Base-by-base conservation (phyloP, 257 asterid genomes). In the Lantana camara region DNA sequence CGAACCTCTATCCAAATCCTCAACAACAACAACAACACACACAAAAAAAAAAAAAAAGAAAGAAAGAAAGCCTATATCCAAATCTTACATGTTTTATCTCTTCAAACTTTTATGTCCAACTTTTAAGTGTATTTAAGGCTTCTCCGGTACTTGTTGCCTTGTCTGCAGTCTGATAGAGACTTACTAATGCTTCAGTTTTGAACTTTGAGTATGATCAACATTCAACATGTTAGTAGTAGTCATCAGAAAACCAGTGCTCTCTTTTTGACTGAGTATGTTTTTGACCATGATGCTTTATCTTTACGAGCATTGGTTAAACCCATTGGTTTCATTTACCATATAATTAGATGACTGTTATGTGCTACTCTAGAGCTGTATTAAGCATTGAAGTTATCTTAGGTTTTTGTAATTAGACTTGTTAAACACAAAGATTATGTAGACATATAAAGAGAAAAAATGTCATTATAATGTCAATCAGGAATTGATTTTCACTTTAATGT, bases 291-390 rank as follows among this genome's bases (percentile, higher is more conserved):
- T 17, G 34, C 11, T 10, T 19, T 41, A 24, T 57, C 30, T 21
- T 59, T 69, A 30, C 32, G 10, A 44, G 16, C 34, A 41, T 45
- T 24, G 22, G 21, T 27, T 20, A 47, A 11, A 47, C 19, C 14
- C 40, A 5, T 3, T 64, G 61, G 23, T 49, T 30, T 35, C 17
- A 3, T 47, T 6, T 48, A 27, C 41, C 34, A 49, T n/a, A 29
- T 38, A 51, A 51, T 59, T 46, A 30, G 47, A 50, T 27, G 57
- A 38, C 56, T 61, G 12, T 41, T 32, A 46, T 40, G 20, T n/a
- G 69, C 46, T 50, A 50, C 58, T 65, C 52, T 10, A 41, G 44
- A 60, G 50, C 34, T 54, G 48, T 41, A 42, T 22, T 45, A 32
- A 21, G 41, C 23, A 4, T 42, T 23, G 20, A 60, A 7, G 38